Percentiles rank a stretch among this genome's conserved stretches.
Conservation (phyloP, 73 alveolate species). For the Paramecium pentaurelia region DNA sequence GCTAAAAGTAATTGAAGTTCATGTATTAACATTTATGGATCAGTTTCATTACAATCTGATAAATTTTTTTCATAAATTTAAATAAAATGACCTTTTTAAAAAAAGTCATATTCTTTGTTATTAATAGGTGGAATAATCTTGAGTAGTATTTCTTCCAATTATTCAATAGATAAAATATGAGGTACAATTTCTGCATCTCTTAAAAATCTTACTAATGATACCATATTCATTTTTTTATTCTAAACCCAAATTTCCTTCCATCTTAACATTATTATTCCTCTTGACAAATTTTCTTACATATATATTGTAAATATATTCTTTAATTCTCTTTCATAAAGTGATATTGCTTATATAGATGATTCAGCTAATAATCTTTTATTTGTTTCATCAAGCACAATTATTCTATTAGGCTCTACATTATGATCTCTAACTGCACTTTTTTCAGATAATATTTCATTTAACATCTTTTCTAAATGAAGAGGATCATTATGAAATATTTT, state of each 20-base stretch:
- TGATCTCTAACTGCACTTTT: slow-evolving; percentile 39
- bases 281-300: slow-evolving; percentile 19
- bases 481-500: slow-evolving; percentile 44
- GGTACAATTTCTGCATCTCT: slow-evolving; percentile 61
- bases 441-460: slow-evolving; percentile 52
- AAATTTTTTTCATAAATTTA: slow-evolving; percentile 43
- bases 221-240: slow-evolving; percentile 44
- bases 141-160: slow-evolving; percentile 30
- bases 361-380: slow-evolving; percentile 56
- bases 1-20: slow-evolving; percentile 52
- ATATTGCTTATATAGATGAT: slow-evolving; percentile 15
- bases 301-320: slow-evolving; percentile 47
- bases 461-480: slow-evolving; percentile 46
- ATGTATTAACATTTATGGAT: slow-evolving; percentile 48
- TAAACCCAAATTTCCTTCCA: slow-evolving; percentile 53
- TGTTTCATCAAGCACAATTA: slow-evolving; percentile 45
- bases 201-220: slow-evolving; percentile 32
- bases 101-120: slow-evolving; percentile 53
- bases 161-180: slow-evolving; percentile 37
- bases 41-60: slow-evolving; percentile 16
- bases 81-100: slow-evolving; percentile 11
- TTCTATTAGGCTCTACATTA: slow-evolving; percentile 25
- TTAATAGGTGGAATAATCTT: slow-evolving; percentile 55
- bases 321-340: slow-evolving; percentile 39
- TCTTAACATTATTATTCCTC: neutral